A percentile compares a stretch with the other conserved stretches of the same genome.
phyloP scores from a whole-genome alignment of 495 filamentous ascomycete species.

The Hypomontagnella submonticulosa region DNA sequence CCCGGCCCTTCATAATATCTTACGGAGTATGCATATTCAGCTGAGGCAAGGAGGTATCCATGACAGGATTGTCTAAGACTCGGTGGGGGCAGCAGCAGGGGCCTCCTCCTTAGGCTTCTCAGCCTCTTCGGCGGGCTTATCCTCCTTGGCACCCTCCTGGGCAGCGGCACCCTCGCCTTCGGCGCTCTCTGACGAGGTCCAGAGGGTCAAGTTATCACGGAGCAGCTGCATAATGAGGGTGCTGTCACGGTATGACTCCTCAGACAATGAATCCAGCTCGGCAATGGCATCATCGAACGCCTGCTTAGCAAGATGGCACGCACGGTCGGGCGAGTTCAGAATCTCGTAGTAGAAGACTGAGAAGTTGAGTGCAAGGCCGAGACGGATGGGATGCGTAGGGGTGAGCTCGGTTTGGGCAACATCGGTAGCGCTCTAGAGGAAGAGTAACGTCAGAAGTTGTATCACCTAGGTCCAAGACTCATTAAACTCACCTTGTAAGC shows the following conservation, averaged over 20 bases:
- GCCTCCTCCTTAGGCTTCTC: conserved; percentile 65
- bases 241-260: conserved; percentile 99
- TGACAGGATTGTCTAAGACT: conserved; percentile 43
- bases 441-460: conserved; percentile 26
- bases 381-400: conserved; percentile 97
- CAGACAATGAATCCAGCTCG: conserved; percentile 97
- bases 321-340: conserved; percentile 97
- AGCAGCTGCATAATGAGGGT: conserved; percentile 99
- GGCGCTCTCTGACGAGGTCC: conserved; percentile 94
- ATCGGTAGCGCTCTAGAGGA: conserved; percentile 87
- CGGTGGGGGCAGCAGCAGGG: conserved; percentile 56
- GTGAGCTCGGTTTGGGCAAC: conserved; percentile 97
- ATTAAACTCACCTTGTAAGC: conserved; percentile 86
- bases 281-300: conserved; percentile 99
- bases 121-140: conserved; percentile 62
- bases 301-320: conserved; percentile 99
- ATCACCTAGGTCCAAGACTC: conserved; percentile 7
- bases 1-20: conserved; percentile 39
- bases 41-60: conserved; percentile 46
- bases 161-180: conserved; percentile 81
- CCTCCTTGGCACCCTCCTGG: conserved; percentile 67
- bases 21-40: conserved; percentile 45
- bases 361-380: conserved; percentile 98
- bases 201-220: conserved; percentile 98
- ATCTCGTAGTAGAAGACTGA: conserved; percentile 99